Evolutionary conservation across 2,329 filamentous ascomycete genomes (phyloP).

Genomic region (Spiromastix sp.): DNA sequence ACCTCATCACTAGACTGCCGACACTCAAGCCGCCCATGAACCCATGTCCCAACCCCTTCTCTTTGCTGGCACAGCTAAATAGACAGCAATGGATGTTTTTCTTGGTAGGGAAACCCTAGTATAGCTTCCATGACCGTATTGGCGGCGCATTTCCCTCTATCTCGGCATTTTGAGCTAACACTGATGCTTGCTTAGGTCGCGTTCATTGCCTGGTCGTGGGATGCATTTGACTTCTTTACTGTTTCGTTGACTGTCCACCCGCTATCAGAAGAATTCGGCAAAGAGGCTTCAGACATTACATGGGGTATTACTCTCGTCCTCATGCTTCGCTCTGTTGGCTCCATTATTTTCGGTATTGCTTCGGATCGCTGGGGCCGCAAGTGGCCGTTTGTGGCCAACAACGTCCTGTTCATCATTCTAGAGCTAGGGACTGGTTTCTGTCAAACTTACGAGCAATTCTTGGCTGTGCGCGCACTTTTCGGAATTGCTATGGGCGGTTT

Average conservation of each 20-base stretch:
- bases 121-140: too few species aligned
- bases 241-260: conserved; percentile 47
- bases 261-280: conserved; percentile 44
- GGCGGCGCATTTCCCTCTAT: too few species aligned
- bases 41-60: conserved; percentile 44
- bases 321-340: conserved; percentile 52
- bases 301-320: conserved; percentile 47
- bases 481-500: conserved; percentile 52
- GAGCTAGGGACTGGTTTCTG: conserved; percentile 53
- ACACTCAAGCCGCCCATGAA: conserved; percentile 35
- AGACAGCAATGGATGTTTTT: conserved; percentile 51
- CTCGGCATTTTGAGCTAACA: too few species aligned
- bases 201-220: conserved; percentile 43
- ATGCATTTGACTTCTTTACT: conserved; percentile 54
- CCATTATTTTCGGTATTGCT: conserved; percentile 46
- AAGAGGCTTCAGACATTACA: conserved; percentile 48
- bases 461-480: conserved; percentile 49
- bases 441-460: conserved; percentile 47
- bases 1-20: conserved; percentile 23
- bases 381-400: conserved; percentile 52
- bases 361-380: conserved; percentile 47
- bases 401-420: conserved; percentile 49
- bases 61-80: conserved; percentile 41
- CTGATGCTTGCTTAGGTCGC: too few species aligned
- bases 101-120: conserved; percentile 20